phyloP scores from a whole-genome alignment of 495 filamentous ascomycete genomes.

The Hypoxylon lienhwacheense region DNA sequence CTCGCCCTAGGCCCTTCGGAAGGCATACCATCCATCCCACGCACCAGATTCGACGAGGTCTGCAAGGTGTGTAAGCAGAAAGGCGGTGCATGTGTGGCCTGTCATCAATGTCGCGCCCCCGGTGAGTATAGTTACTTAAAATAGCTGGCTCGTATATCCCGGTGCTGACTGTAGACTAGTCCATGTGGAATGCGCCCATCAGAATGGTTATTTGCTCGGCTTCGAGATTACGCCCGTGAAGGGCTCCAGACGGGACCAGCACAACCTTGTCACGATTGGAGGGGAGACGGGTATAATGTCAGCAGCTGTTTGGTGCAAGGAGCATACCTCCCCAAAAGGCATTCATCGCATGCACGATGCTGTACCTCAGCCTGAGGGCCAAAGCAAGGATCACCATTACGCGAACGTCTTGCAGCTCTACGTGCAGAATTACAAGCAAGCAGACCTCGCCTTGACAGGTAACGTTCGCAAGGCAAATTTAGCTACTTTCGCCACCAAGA shows the following conservation, averaged over 20 bases:
- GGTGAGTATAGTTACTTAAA: constrained; percentile 35
- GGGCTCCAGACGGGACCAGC: constrained; percentile 74
- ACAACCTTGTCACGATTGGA: constrained; percentile 72
- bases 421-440: constrained; percentile 87
- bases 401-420: constrained; percentile 81
- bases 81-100: constrained; percentile 78
- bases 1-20: constrained; percentile 79
- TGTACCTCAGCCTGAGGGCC: constrained; percentile 58
- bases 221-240: constrained; percentile 93
- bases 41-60: constrained; percentile 64
- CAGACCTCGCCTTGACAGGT: constrained; percentile 84
- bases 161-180: constrained; percentile 50
- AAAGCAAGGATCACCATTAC: constrained; percentile 39
- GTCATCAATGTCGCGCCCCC: constrained; percentile 75
- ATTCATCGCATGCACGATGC: constrained; percentile 78
- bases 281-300: constrained; percentile 75
- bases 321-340: constrained; percentile 70
- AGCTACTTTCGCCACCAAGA: constrained; percentile 47
- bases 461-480: constrained; percentile 82
- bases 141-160: constrained; percentile 5
- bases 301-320: constrained; percentile 86
- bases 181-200: constrained; percentile 87
- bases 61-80: constrained; percentile 83
- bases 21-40: constrained; percentile 77
- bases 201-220: constrained; percentile 77